Conservation (phyloP, 192 early-diverging fungal genomes). For the Rhizoclosmatium sp. region DNA sequence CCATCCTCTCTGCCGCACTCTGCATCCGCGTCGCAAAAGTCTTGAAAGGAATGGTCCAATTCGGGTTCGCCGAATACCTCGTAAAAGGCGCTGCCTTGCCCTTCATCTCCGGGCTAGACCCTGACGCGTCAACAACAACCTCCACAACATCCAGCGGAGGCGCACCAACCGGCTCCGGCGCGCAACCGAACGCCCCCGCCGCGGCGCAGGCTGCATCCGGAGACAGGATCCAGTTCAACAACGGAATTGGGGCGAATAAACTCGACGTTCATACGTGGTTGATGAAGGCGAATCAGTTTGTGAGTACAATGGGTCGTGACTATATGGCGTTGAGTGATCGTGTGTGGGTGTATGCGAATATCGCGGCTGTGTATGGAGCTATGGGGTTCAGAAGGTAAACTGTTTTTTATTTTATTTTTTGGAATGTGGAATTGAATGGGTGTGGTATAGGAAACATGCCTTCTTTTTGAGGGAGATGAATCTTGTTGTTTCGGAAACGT, state of each 20-base stretch:
- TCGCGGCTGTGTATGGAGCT: constrained; percentile 65
- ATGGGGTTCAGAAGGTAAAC: constrained; percentile 55
- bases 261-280: constrained; percentile 72
- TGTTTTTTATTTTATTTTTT: neutral
- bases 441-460: constrained; percentile 63
- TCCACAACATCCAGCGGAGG: neutral
- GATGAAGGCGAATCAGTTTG: constrained; percentile 58
- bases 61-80: constrained; percentile 47
- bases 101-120: neutral
- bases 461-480: constrained; percentile 75
- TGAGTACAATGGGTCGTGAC: constrained; percentile 49
- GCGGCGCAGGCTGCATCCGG: neutral
- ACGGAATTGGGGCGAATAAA: constrained; percentile 53
- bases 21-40: constrained; percentile 76
- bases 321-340: constrained; percentile 67
- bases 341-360: constrained; percentile 56
- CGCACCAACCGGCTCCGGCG: constrained; percentile 31
- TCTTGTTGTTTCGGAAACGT: constrained; percentile 40
- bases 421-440: neutral
- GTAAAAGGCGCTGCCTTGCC: constrained; percentile 52
- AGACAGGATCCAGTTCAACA: constrained; percentile 47
- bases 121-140: neutral
- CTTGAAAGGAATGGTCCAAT: constrained; percentile 56
- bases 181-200: constrained; percentile 11
- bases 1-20: constrained; percentile 70